Conservation (phyloP, 148 eudicot genomes). For the Rhododendron henanense region DNA sequence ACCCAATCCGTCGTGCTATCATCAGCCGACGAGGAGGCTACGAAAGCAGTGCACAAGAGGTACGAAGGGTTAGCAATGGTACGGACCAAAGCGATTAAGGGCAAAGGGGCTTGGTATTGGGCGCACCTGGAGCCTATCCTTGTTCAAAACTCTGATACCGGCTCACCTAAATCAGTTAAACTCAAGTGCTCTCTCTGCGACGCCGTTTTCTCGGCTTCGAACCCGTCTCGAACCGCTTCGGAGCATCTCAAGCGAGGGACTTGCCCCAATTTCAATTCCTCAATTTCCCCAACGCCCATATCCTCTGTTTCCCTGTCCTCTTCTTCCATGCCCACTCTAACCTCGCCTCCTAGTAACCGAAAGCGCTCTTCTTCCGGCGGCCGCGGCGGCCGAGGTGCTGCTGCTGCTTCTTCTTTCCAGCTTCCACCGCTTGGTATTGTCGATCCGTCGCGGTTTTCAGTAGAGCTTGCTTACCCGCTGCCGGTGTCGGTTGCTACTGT, state of each 20-base stretch:
- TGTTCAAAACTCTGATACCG: conserved; percentile 54
- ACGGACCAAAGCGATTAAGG: conserved; percentile 77
- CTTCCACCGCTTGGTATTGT: conserved; percentile 49
- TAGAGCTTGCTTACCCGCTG: conserved; percentile 45
- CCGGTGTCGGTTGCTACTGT: conserved; percentile 21
- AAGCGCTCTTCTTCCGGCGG: no score
- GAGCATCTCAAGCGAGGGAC: conserved; percentile 70
- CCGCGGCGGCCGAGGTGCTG: no score
- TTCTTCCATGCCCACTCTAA: not conserved
- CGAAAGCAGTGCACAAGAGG: conserved; percentile 62
- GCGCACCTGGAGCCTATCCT: conserved; percentile 76
- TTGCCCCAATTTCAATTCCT: conserved; percentile 65
- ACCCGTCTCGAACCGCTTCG: no score
- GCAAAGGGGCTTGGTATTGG: conserved; percentile 99
- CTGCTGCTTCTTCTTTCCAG: conserved; percentile 14
- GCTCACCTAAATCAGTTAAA: conserved; percentile 74
- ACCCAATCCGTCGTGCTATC: no score
- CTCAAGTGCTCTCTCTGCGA: not conserved
- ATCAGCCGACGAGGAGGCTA: conserved; percentile 34
- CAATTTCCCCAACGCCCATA: conserved; percentile 30
- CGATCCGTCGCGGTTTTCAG: conserved; percentile 53
- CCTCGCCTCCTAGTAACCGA: no score
- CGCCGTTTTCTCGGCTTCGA: no score
- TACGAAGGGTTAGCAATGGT: conserved; percentile 74
- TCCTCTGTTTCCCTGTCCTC: conserved; percentile 32